Base-by-base conservation (phyloP, 2,329 filamentous ascomycete species). In the Paraphoma chrysanthemicola region DNA sequence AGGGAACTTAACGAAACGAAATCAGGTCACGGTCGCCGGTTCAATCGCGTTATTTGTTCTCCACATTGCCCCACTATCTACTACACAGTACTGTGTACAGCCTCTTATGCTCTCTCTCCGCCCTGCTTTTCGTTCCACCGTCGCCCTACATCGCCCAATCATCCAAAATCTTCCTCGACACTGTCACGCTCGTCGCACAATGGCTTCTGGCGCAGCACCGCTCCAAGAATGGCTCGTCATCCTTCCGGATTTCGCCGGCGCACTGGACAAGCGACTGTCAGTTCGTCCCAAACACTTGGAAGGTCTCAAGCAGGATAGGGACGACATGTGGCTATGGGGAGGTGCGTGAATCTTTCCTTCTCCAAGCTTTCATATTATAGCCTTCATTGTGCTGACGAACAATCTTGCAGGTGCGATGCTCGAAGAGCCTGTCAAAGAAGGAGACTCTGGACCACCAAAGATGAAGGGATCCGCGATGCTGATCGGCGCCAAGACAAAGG, bases 381-480 rank as follows among this genome's bases (percentile, higher is more conserved):
- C 23, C 3, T 23, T 23, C 23, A 23, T 23, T 23, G 23, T 14
- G 33, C 33, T 36, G 3, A 36, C 33, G 7, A 10, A 36, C 14
- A 14, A 7, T 6, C 7, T 36, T 44, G 17, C n/a, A 76, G 73
- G 72, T 12, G 72, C 73, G 9, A 74, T 75, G 70, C 71, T 76
- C 31, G 67, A 73, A 17, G 69, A 72, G 28, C 73, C 70, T 1
- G 60, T 90, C 33, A 81, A 85, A 6, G 85, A 89, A 50, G 85
- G 84, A 55, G 83, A 89, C 23, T 79, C 64, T 0, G 77, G 79
- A 4, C 85, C 83, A 17, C 84, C 86, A 43, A 87, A 90, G 71
- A 92, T 95, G 79, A 86, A 86, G 61, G 92, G 92, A 42, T 92
- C 89, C 73, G 86, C 88, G 16, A 79, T 95, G 69, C 81, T 96